Conservation (phyloP, 352 stramenopile genomes). For the Phytophthora pisi region DNA sequence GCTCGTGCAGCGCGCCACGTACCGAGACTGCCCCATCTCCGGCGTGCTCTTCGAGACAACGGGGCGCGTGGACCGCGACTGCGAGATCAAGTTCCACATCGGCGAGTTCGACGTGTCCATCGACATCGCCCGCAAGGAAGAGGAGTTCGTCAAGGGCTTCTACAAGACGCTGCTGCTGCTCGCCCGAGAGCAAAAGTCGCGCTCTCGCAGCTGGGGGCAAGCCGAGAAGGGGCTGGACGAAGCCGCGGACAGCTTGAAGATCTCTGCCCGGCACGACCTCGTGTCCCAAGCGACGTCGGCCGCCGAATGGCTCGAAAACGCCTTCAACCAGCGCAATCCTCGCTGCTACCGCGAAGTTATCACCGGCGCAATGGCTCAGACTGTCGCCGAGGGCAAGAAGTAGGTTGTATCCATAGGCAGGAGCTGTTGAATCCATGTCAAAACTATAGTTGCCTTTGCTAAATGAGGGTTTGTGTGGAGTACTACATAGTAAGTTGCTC, state of each 20-base stretch:
- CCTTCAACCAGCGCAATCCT: conserved; percentile 38
- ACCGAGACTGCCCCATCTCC: conserved; percentile 39
- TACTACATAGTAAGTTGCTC: conserved; percentile 3
- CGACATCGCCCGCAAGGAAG: conserved; percentile 60
- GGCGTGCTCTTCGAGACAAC: conserved; percentile 60
- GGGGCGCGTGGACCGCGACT: conserved; percentile 61
- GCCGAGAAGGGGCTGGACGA: conserved; percentile 36
- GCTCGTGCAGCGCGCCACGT: conserved; percentile 47
- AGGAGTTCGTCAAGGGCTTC: conserved; percentile 47
- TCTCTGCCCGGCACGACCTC: conserved; percentile 32
- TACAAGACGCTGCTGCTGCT: conserved; percentile 61
- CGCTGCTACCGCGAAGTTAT: conserved; percentile 45
- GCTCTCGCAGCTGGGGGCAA: conserved; percentile 38
- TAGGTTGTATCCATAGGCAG: conserved; percentile 2
- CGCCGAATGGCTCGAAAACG: conserved; percentile 38
- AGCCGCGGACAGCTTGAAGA: conserved; percentile 41
- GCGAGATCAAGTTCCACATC: conserved; percentile 70
- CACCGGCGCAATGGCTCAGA: conserved; percentile 20
- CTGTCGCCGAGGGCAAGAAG: conserved; percentile 23
- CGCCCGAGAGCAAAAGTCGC: conserved; percentile 44
- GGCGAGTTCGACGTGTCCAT: conserved; percentile 46
- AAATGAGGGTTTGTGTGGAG: background rate
- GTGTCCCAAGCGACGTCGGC: conserved; percentile 33
- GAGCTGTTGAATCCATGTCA: background rate
- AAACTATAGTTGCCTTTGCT: background rate